Evolutionary conservation across 441 rosid genomes (phyloP).

Genomic region (Adansonia madagascariensis): DNA sequence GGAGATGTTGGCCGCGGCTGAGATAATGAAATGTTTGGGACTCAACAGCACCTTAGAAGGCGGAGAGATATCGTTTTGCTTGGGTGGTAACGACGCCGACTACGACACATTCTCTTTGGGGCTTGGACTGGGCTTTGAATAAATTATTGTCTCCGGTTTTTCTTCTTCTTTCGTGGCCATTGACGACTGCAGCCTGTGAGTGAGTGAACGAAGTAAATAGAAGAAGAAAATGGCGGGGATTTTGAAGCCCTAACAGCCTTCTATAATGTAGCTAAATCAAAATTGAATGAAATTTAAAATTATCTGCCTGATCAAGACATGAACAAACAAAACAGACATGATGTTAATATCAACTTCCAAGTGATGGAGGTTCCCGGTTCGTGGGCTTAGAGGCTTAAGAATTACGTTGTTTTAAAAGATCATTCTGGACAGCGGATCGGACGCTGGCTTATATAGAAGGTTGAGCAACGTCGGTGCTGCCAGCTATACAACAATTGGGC

Average conservation of each 20-base stretch:
- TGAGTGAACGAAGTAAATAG: background rate
- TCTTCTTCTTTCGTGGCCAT: slow-evolving; percentile 54
- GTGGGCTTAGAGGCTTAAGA: no score
- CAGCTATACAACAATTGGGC: no score
- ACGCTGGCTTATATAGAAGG: no score
- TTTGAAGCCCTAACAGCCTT: slow-evolving; percentile 47
- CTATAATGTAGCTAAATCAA: background rate
- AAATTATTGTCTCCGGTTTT: slow-evolving; percentile 31
- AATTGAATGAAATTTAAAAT: no score
- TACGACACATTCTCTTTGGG: slow-evolving; percentile 37
- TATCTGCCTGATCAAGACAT: no score
- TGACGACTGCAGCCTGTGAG: slow-evolving; percentile 16
- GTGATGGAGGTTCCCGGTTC: no score
- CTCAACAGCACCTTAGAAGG: slow-evolving; percentile 47
- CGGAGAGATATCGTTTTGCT: slow-evolving; percentile 38
- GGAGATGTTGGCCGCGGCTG: slow-evolving; percentile 65
- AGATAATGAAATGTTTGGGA: slow-evolving; percentile 53
- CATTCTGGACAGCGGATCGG: no score
- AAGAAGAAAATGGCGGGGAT: slow-evolving; percentile 51
- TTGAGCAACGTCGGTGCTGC: no score
- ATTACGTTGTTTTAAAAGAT: no score
- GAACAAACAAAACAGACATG: no score
- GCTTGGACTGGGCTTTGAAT: slow-evolving; percentile 38
- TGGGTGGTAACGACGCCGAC: slow-evolving; percentile 38
- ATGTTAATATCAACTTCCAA: no score